These are phyloP conservation scores for Solidago caesia DNA, from an alignment of 129 eudicot genomes.

Conservation along the genomic window DNA sequence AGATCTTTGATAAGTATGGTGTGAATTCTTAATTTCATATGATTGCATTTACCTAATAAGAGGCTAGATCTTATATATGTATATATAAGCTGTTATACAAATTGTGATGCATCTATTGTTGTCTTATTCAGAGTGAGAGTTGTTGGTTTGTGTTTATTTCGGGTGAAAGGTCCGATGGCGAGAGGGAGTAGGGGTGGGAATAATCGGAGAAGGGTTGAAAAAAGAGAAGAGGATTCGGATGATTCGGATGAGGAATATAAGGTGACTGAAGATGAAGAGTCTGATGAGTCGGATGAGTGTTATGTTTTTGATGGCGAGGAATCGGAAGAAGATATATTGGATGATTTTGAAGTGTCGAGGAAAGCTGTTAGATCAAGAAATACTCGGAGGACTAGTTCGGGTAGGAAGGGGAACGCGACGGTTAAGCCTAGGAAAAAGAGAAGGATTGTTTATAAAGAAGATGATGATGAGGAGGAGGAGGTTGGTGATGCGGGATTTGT, in stretches of 20 bases:
- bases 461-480: conserved; percentile 33
- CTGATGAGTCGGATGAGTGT: conserved; percentile 61
- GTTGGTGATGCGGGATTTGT: conserved; percentile 24
- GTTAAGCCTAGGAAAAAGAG: conserved; percentile 34
- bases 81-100: not conserved
- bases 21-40: not conserved
- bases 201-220: conserved; percentile 33
- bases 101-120: conserved; percentile 19
- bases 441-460: conserved; percentile 26
- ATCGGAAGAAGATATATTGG: conserved; percentile 52
- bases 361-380: conserved; percentile 38
- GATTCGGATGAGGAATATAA: conserved; percentile 86
- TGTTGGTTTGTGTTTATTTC: conserved; percentile 27
- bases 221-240: conserved; percentile 45
- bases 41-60: not conserved
- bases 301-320: conserved; percentile 61
- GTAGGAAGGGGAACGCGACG: conserved; percentile 32
- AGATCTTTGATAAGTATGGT: conserved; percentile 20
- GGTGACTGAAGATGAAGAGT: conserved; percentile 66
- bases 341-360: conserved; percentile 40
- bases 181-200: conserved; percentile 52
- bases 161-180: conserved; percentile 52
- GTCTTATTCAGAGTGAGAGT: conserved; percentile 25
- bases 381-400: conserved; percentile 29
- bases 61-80: conserved; percentile 5